Conservation (phyloP, 495 filamentous ascomycete species). For the Platismatia glauca region DNA sequence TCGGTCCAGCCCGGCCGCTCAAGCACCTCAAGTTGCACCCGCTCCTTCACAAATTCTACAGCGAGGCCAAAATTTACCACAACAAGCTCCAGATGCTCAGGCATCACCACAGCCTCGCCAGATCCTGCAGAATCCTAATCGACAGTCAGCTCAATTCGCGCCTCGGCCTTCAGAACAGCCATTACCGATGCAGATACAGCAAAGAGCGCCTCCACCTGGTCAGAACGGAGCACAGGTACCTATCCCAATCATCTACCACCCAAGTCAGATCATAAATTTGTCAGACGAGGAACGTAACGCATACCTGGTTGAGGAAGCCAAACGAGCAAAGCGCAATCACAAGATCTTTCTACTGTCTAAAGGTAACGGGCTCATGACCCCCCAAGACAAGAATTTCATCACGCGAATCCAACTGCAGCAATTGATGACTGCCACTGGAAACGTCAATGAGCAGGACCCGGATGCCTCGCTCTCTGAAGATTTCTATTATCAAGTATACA, state of each 20-base stretch:
- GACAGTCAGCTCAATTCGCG: slow-evolving; percentile 31
- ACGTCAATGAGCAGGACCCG: slow-evolving; percentile 66
- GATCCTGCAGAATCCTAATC: slow-evolving; percentile 41
- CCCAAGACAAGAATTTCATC: slow-evolving; percentile 98
- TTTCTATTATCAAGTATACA: slow-evolving; percentile 98
- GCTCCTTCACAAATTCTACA: slow-evolving; percentile 27
- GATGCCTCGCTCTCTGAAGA: slow-evolving; percentile 80
- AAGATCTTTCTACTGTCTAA: slow-evolving; percentile 92
- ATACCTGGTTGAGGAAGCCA: slow-evolving; percentile 83
- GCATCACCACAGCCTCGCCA: slow-evolving; percentile 32
- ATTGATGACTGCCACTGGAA: slow-evolving; percentile 82
- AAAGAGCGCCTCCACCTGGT: slow-evolving; percentile 23
- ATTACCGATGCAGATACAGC: slow-evolving; percentile 18
- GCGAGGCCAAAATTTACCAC: slow-evolving; percentile 34
- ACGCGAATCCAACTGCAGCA: slow-evolving; percentile 96
- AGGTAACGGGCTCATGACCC: slow-evolving; percentile 97
- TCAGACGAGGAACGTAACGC: slow-evolving; percentile 69
- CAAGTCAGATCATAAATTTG: slow-evolving; percentile 64
- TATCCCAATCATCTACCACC: slow-evolving; percentile 54
- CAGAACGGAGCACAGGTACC: slow-evolving; percentile 19
- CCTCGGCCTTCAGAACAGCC: slow-evolving; percentile 26
- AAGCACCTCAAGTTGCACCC: slow-evolving; percentile 3
- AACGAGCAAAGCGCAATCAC: slow-evolving; percentile 92
- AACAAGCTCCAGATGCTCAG: slow-evolving; percentile 21
- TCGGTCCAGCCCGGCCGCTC: slow-evolving; percentile 27